phyloP scores from a whole-genome alignment of 202 grass and related monocot species.

The Alloteropsis angusta region DNA sequence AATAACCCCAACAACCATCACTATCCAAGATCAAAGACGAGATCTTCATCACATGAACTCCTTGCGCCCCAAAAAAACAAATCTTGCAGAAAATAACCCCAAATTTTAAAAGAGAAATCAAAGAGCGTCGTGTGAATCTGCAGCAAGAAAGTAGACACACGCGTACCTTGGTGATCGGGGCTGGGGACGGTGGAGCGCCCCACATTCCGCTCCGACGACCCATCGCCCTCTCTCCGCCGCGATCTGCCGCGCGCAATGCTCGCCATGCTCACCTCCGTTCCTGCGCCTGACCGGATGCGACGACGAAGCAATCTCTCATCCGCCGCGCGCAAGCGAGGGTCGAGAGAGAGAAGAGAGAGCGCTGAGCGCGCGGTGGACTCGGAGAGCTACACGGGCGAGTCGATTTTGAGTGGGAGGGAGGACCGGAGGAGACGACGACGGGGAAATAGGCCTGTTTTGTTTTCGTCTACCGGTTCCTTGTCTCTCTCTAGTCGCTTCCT shows the following conservation, averaged over 20 bases:
- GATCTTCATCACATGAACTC: slow-evolving; percentile 14
- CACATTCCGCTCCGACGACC: slow-evolving; percentile 18
- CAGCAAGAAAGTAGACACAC: neutral
- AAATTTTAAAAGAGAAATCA: neutral
- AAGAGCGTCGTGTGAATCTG: neutral
- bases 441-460: neutral
- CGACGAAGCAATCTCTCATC: slow-evolving; percentile 24
- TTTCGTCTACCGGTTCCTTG: slow-evolving; percentile 10
- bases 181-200: neutral
- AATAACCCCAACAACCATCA: slow-evolving; percentile 14
- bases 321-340: neutral
- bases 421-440: neutral
- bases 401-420: neutral
- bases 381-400: neutral
- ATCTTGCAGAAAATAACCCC: neutral
- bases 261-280: slow-evolving; percentile 16
- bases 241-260: slow-evolving; percentile 42
- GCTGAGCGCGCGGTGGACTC: neutral
- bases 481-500: neutral
- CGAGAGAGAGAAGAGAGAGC: neutral
- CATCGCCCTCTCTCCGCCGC: slow-evolving; percentile 25
- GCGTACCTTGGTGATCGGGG: slow-evolving; percentile 27
- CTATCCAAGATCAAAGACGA: slow-evolving; percentile 9
- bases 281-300: neutral
- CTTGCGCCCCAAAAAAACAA: neutral